Conservation (phyloP, 352 stramenopile species). For the Ophiocytium majus region DNA sequence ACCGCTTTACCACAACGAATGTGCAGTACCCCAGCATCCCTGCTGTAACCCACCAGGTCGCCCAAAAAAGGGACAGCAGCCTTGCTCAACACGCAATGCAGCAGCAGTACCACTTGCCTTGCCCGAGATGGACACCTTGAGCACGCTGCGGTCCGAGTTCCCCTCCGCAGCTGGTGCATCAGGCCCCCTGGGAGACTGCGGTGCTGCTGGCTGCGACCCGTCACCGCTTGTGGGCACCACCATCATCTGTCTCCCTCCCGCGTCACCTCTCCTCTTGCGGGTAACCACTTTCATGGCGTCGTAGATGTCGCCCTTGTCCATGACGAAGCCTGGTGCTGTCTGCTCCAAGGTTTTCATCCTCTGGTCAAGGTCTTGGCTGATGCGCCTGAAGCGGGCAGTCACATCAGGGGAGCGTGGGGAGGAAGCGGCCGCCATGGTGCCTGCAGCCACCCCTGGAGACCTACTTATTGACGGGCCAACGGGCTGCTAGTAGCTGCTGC, state of each 20-base stretch:
- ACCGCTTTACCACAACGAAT: too few relatives aligned
- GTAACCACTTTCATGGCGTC: not conserved
- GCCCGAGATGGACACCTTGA: not conserved
- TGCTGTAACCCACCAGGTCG: too few relatives aligned
- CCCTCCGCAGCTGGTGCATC: too few relatives aligned
- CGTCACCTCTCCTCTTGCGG: not conserved
- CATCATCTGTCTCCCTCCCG: not conserved
- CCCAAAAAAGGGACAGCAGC: not conserved
- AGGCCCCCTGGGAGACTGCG: too few relatives aligned
- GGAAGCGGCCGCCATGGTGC: too few relatives aligned
- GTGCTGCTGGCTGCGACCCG: not conserved
- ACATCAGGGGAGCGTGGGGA: too few relatives aligned
- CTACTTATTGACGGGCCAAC: too few relatives aligned
- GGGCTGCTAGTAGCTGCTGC: too few relatives aligned
- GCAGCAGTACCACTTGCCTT: not conserved
- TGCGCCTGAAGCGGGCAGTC: not conserved
- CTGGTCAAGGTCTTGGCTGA: not conserved
- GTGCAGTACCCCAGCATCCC: too few relatives aligned
- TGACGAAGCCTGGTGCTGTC: too few relatives aligned
- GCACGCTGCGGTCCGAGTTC: not conserved
- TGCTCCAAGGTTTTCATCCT: not conserved
- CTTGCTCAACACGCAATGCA: not conserved
- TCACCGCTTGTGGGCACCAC: not conserved
- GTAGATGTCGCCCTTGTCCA: not conserved
- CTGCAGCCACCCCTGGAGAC: too few relatives aligned